phyloP scores from a whole-genome alignment of 116 monocot species.

The Posidonia oceanica region DNA sequence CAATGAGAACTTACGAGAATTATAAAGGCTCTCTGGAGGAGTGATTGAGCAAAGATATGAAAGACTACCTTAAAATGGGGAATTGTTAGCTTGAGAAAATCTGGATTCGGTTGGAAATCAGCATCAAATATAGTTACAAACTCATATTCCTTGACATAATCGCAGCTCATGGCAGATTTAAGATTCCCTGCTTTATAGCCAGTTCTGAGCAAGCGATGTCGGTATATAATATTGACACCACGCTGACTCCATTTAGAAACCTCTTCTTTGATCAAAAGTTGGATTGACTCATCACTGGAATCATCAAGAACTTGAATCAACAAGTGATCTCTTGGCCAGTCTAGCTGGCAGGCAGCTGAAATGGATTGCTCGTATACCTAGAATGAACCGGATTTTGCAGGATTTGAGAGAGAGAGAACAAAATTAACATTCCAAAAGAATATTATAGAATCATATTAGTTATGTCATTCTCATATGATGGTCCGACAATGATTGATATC shows the following conservation, averaged over 20 bases:
- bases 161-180: slow-evolving; percentile 80
- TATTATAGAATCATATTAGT: too few species aligned
- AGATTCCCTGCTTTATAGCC: slow-evolving; percentile 93
- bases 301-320: slow-evolving; percentile 84
- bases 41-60: neutral
- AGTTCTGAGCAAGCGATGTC: slow-evolving; percentile 52
- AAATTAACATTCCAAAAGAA: neutral
- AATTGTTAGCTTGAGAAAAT: slow-evolving; percentile 72
- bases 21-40: neutral
- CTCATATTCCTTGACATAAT: slow-evolving; percentile 73
- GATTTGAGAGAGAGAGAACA: neutral
- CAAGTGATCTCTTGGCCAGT: slow-evolving; percentile 66
- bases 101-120: slow-evolving; percentile 75
- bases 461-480: too few species aligned
- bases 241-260: slow-evolving; percentile 62
- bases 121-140: slow-evolving; percentile 94
- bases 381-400: neutral
- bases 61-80: slow-evolving; percentile 62
- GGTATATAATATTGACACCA: slow-evolving; percentile 71
- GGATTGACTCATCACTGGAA: slow-evolving; percentile 43
- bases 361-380: slow-evolving; percentile 92
- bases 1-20: neutral
- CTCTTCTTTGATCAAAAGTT: slow-evolving; percentile 51
- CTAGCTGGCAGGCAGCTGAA: slow-evolving; percentile 59
- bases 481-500: neutral